Evolutionary conservation across 108 stramenopile genomes (phyloP).

Genomic region (Cyclostephanos tholiformis): DNA sequence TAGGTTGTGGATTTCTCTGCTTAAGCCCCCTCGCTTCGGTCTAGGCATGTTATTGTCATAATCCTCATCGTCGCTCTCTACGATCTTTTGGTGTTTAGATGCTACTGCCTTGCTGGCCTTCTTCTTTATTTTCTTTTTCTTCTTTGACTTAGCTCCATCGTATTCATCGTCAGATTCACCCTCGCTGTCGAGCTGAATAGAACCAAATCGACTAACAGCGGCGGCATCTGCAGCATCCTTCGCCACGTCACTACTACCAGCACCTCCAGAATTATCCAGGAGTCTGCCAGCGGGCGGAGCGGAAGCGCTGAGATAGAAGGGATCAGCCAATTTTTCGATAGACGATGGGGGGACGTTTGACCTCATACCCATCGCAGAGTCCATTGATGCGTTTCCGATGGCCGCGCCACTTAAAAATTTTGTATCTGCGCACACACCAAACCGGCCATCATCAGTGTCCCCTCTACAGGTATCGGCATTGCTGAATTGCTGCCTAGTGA

Average conservation of each 20-base stretch:
- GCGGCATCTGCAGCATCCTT: constrained; percentile 20
- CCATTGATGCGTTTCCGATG: constrained; percentile 3
- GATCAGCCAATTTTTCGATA: constrained; percentile 53
- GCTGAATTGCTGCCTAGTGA: constrained; percentile 37
- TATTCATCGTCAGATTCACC: constrained; percentile 56
- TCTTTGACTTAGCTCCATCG: constrained; percentile 46
- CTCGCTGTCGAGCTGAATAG: constrained; percentile 69
- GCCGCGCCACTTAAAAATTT: constrained; percentile 9
- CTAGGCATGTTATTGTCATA: constrained; percentile 51
- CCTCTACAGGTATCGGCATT: not conserved
- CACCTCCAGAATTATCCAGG: constrained; percentile 7
- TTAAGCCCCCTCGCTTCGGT: constrained; percentile 23
- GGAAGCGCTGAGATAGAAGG: constrained; percentile 70
- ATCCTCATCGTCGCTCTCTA: constrained; percentile 77
- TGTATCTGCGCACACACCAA: constrained; percentile 17
- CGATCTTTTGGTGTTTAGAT: constrained; percentile 28
- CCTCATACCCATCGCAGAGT: constrained; percentile 15
- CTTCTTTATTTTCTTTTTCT: constrained; percentile 77
- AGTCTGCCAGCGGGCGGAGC: constrained; percentile 24
- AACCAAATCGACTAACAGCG: constrained; percentile 56
- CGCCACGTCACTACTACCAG: constrained; percentile 16
- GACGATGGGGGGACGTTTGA: constrained; percentile 26
- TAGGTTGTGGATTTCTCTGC: constrained; percentile 66
- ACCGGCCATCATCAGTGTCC: not conserved
- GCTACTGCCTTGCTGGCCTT: constrained; percentile 31